These are phyloP conservation scores for Colletotrichum tropicale DNA, from an alignment of 2,329 filamentous ascomycete genomes.

Conservation along the genomic window DNA sequence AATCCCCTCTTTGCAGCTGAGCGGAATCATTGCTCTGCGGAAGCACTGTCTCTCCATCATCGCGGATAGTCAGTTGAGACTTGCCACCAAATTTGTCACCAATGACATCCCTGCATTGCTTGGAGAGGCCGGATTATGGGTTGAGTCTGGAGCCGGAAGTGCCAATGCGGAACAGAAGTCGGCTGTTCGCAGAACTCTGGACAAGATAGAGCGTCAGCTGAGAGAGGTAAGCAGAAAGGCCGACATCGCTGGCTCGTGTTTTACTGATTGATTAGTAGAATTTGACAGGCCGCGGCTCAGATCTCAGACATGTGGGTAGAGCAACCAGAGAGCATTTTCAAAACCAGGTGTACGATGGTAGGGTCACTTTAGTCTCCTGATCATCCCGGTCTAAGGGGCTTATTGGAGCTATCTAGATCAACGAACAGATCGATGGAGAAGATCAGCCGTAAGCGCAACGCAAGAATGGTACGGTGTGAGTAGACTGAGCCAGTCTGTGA, in stretches of 20 bases:
- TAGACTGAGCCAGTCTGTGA: not conserved
- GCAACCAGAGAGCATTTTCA: not conserved
- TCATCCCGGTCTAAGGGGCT: not conserved
- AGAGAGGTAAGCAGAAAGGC: constrained; percentile 30
- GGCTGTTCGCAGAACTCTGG: constrained; percentile 33
- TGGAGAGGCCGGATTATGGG: constrained; percentile 45
- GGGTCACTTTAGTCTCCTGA: not conserved
- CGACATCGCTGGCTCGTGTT: not conserved
- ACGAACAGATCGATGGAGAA: constrained; percentile 27
- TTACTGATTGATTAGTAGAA: not conserved
- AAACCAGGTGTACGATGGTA: not conserved
- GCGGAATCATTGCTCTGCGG: constrained; percentile 45
- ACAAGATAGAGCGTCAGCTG: constrained; percentile 33
- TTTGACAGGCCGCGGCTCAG: not conserved
- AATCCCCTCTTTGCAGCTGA: constrained; percentile 39
- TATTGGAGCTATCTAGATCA: not conserved
- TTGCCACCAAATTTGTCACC: constrained; percentile 39
- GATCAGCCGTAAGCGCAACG: constrained; percentile 29
- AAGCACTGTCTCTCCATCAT: constrained; percentile 50
- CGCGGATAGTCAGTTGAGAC: constrained; percentile 41
- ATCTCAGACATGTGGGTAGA: not conserved
- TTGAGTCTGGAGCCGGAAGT: constrained; percentile 43
- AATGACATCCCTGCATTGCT: constrained; percentile 46
- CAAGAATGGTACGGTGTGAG: constrained; percentile 38
- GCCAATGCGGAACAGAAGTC: constrained; percentile 39